Evolutionary conservation across 495 filamentous ascomycete species (phyloP).

Genomic region (Annulohypoxylon moriforme): DNA sequence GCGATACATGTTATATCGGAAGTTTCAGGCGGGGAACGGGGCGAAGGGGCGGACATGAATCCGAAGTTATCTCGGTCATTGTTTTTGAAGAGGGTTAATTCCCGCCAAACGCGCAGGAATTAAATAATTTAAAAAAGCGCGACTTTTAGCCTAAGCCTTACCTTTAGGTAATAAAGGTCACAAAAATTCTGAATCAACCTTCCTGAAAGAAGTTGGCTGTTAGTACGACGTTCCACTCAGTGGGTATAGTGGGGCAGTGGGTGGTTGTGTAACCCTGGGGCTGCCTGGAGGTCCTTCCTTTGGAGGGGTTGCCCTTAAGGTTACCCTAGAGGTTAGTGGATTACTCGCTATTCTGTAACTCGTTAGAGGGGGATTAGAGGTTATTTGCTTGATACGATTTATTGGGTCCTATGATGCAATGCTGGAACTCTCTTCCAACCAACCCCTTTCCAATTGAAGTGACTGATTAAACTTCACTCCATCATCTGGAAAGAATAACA

Average conservation of each 20-base stretch:
- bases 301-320: neutral
- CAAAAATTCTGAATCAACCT: slow-evolving; percentile 26
- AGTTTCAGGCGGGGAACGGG: slow-evolving; percentile 17
- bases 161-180: slow-evolving; percentile 1
- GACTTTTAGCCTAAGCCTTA: neutral
- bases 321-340: neutral
- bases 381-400: no score
- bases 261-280: neutral
- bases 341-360: neutral
- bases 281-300: neutral
- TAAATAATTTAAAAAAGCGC: neutral
- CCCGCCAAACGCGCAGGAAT: slow-evolving; percentile 21
- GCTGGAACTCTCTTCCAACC: no score
- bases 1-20: slow-evolving; percentile 50
- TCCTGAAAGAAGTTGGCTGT: slow-evolving; percentile 4
- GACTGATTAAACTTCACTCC: neutral
- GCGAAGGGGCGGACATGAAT: slow-evolving; percentile 39
- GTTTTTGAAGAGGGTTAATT: slow-evolving; percentile 7
- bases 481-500: no score
- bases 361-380: neutral
- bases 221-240: slow-evolving; percentile 31
- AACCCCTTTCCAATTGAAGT: slow-evolving; percentile 7
- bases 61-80: slow-evolving; percentile 31
- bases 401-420: neutral
- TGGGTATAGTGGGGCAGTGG: slow-evolving; percentile 21